Base-by-base conservation (phyloP, 2,329 filamentous ascomycete genomes). In the Claviceps sp. region DNA sequence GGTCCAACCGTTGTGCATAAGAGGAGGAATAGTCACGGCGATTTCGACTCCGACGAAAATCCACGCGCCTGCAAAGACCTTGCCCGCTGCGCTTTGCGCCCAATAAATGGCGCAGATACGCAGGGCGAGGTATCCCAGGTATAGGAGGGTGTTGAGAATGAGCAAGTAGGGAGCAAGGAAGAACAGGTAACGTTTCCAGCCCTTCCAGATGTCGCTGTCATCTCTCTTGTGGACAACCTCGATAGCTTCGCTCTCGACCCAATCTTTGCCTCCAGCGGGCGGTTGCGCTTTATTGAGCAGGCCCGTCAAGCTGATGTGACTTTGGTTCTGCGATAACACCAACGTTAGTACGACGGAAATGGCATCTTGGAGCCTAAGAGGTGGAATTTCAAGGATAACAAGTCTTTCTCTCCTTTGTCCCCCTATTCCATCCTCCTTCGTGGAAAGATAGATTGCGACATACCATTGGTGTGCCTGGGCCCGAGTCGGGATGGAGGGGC, bases 1-100 rank as follows among this genome's bases (percentile, higher is more conserved):
- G 1, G 76, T 78, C 75, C 76, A 80, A 39, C 71, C 65, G 57
- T 78, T 77, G 65, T 80, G 77, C 67, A 79, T 71, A 38, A 79
- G 63, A 3, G 74, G 70, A 5, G 77, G 78, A 50, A 79, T 68
- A 5, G 75, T 73, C 7, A 74, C 70, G n/a, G 68, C 65, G 40
- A 78, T 61, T 58, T 80, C 77, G 52, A 79, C 70, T 23, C 66
- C 73, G 50, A 80, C 75, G 56, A 80, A 80, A 6, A 78, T 59
- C 77, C 77, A 80, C 2, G 77, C 77, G 45, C 73, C 70, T 4
- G 68, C 65, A 54, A 73, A 80, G 2, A 65, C 66, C 22, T 64
- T 60, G 3, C 60, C 47, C 4, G 64, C 63, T 1, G 62, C 62
- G 1, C 68, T 64, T 56, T 80, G 76, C 1, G 77, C 76, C 45